Percentiles rank a stretch among this genome's conserved stretches.
These are phyloP conservation scores for Saraca asoca DNA, from an alignment of 331 rosid species.

Conservation along the genomic window DNA sequence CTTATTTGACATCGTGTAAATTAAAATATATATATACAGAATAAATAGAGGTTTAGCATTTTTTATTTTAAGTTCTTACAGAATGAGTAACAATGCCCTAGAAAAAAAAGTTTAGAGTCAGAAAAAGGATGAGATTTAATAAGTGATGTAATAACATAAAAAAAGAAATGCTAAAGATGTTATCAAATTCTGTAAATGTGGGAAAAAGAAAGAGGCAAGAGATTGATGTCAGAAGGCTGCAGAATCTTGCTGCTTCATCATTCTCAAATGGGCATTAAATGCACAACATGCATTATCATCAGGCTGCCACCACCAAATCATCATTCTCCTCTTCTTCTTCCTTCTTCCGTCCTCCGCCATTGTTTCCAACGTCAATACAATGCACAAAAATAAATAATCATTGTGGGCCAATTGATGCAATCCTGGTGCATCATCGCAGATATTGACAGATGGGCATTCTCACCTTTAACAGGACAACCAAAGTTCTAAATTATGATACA, in stretches of 20 bases:
- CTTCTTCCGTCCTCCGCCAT: conserved; percentile 24
- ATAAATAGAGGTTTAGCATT: no score
- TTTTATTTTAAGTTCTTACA: no score
- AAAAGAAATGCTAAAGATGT: no score
- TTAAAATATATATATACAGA: no score
- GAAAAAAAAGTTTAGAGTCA: background rate
- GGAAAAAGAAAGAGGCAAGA: no score
- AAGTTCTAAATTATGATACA: no score
- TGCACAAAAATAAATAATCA: conserved; percentile 28
- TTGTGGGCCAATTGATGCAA: conserved; percentile 34
- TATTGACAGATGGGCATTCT: conserved; percentile 38
- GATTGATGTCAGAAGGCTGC: conserved; percentile 10
- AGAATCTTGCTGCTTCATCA: conserved; percentile 25
- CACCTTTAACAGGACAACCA: no score
- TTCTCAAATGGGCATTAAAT: conserved; percentile 40
- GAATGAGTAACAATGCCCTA: no score
- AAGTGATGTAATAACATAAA: no score
- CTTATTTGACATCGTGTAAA: no score
- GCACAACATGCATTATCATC: conserved; percentile 12
- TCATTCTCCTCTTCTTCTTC: no score
- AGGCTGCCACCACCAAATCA: background rate
- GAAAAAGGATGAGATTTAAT: conserved; percentile 10
- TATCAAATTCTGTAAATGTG: no score
- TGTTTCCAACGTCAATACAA: conserved; percentile 13
- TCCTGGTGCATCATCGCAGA: conserved; percentile 46